A percentile compares a stretch with the other conserved stretches of the same genome.
These are phyloP conservation scores for Coprinopsis marcescibilis DNA, from an alignment of 768 basidiomycete genomes.

Conservation along the genomic window DNA sequence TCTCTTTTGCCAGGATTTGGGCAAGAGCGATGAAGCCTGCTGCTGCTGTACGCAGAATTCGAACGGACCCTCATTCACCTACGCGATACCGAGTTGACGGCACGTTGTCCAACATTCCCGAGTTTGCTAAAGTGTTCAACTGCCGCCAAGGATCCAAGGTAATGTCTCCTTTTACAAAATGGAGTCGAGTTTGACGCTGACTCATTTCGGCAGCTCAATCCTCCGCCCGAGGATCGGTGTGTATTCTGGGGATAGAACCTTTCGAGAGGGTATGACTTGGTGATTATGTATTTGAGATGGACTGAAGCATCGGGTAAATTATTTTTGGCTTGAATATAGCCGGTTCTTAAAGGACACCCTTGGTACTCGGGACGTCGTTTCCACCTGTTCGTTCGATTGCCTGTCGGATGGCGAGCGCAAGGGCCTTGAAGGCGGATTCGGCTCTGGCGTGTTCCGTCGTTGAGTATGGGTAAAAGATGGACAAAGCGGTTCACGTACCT, in stretches of 20 bases:
- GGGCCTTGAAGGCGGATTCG: conserved; percentile 97
- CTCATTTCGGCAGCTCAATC: conserved; percentile 55
- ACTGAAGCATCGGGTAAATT: not conserved
- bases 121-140: conserved; percentile 84
- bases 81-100: conserved; percentile 76
- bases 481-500: conserved; percentile 70
- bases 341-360: conserved; percentile 68
- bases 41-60: conserved; percentile 69
- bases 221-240: conserved; percentile 73
- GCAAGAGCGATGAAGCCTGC: conserved; percentile 74
- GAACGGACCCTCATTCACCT: conserved; percentile 88
- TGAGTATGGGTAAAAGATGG: conserved; percentile 4
- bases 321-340: conserved; percentile 8
- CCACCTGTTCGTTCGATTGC: conserved; percentile 90
- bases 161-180: conserved; percentile 15
- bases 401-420: conserved; percentile 91
- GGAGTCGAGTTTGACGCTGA: not conserved
- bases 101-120: conserved; percentile 79
- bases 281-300: conserved; percentile 2
- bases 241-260: conserved; percentile 62
- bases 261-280: conserved; percentile 7
- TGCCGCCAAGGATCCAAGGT: conserved; percentile 76
- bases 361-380: conserved; percentile 91
- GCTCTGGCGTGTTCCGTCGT: conserved; percentile 46
- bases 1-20: conserved; percentile 87